Percentiles rank a stretch among this genome's conserved stretches.
Evolutionary conservation across 176 grass and related monocot genomes (phyloP).

Genomic region (Themeda triandra): DNA sequence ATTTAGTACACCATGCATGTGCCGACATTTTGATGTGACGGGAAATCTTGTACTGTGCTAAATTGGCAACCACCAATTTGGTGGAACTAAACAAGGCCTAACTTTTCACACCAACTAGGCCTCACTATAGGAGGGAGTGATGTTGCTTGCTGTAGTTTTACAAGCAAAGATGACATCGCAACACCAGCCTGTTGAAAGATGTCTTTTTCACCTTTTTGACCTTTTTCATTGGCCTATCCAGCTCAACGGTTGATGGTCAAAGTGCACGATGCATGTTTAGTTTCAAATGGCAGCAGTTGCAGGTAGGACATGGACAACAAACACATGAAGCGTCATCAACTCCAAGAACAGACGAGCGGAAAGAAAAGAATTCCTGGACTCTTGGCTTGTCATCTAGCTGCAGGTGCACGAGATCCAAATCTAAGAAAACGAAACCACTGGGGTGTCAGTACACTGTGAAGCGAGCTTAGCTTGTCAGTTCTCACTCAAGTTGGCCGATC

Average conservation of each 20-base stretch:
- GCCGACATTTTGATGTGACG: too few relatives aligned
- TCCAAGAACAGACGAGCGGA: not conserved
- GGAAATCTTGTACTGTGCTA: too few relatives aligned
- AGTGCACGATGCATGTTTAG: not conserved
- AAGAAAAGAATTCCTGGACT: not conserved
- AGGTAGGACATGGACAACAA: not conserved
- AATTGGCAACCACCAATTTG: too few relatives aligned
- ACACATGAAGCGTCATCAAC: not conserved
- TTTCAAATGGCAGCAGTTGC: not conserved
- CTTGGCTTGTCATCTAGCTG: not conserved
- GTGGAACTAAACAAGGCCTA: too few relatives aligned
- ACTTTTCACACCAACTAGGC: too few relatives aligned
- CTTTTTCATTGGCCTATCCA: not conserved
- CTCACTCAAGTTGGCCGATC: not conserved
- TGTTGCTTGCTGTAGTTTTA: too few relatives aligned
- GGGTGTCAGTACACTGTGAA: not conserved
- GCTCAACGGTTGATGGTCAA: not conserved
- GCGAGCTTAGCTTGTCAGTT: too few relatives aligned
- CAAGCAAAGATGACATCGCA: too few relatives aligned
- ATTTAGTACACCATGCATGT: too few relatives aligned
- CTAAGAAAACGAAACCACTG: not conserved
- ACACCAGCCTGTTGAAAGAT: too few relatives aligned
- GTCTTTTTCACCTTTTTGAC: not conserved
- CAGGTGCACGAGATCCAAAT: not conserved
- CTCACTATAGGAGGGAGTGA: too few relatives aligned